Evolutionary conservation across 1,284 basidiomycete species (phyloP).

Genomic region (Phellinidium pouzarii): DNA sequence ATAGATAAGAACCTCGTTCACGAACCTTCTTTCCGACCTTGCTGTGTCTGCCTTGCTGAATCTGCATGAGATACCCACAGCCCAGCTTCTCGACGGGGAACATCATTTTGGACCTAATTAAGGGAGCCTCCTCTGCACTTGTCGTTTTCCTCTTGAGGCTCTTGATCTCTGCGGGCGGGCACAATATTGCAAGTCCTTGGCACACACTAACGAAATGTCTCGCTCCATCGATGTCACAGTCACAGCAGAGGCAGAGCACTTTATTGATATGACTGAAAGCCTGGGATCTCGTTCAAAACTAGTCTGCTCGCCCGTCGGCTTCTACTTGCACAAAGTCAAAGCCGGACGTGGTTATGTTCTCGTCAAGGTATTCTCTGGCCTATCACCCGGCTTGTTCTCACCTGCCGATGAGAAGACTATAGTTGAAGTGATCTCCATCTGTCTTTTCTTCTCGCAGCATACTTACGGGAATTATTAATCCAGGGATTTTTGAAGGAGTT

Average conservation of each 20-base stretch:
- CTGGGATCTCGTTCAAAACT: background rate
- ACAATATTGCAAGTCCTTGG: too few species aligned
- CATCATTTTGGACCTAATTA: background rate
- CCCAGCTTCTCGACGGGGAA: background rate
- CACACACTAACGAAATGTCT: too few species aligned
- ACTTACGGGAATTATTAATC: background rate
- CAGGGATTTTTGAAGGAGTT: conserved; percentile 9
- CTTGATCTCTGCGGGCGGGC: too few species aligned
- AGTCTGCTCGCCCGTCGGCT: background rate
- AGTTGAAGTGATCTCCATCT: background rate
- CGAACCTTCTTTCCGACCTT: background rate
- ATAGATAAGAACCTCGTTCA: background rate
- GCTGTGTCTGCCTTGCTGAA: background rate
- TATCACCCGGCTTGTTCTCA: background rate
- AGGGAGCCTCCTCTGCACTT: too few species aligned
- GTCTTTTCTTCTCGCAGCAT: background rate
- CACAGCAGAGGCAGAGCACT: background rate
- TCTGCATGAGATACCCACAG: background rate
- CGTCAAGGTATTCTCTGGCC: background rate
- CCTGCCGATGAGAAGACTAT: background rate
- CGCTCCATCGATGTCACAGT: background rate
- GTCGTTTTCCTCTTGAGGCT: too few species aligned
- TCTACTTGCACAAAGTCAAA: background rate
- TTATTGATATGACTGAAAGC: background rate
- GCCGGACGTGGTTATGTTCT: background rate